Evolutionary conservation across 2,329 filamentous ascomycete species (phyloP).

Genomic region (Cladosporium halotolerans): DNA sequence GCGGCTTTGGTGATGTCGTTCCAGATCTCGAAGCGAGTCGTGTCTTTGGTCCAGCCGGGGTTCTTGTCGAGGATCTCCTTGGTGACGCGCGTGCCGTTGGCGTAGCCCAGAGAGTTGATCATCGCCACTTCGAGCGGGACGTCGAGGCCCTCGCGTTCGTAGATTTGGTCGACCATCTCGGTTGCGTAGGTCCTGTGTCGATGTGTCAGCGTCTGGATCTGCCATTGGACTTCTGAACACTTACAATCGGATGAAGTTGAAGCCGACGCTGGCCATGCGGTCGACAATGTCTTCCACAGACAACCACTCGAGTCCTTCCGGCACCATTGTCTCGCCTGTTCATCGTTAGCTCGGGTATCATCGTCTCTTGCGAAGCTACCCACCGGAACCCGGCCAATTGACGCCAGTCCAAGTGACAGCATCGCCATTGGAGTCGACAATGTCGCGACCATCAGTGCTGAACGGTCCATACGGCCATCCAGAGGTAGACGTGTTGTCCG

Average conservation of each 20-base stretch:
- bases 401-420: slow-evolving; percentile 27
- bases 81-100: slow-evolving; percentile 36
- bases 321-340: slow-evolving; percentile 28
- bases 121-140: slow-evolving; percentile 35
- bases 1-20: slow-evolving; percentile 19
- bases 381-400: slow-evolving; percentile 29
- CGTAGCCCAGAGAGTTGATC: slow-evolving; percentile 34
- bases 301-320: slow-evolving; percentile 29
- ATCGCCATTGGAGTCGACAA: slow-evolving; percentile 18
- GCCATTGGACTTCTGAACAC: background rate
- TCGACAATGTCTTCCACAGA: slow-evolving; percentile 25
- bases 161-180: slow-evolving; percentile 38
- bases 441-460: slow-evolving; percentile 26
- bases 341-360: background rate
- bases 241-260: slow-evolving; percentile 31
- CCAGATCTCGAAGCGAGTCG: slow-evolving; percentile 36
- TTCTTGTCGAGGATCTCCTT: slow-evolving; percentile 33
- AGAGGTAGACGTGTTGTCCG: slow-evolving; percentile 1
- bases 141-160: slow-evolving; percentile 34
- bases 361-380: background rate
- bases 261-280: slow-evolving; percentile 28
- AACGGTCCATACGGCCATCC: slow-evolving; percentile 30
- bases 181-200: slow-evolving; percentile 33
- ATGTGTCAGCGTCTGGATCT: slow-evolving; percentile 1
- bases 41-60: slow-evolving; percentile 33